Conservation (phyloP, 495 filamentous ascomycete species). For the Daldinia childiae region DNA sequence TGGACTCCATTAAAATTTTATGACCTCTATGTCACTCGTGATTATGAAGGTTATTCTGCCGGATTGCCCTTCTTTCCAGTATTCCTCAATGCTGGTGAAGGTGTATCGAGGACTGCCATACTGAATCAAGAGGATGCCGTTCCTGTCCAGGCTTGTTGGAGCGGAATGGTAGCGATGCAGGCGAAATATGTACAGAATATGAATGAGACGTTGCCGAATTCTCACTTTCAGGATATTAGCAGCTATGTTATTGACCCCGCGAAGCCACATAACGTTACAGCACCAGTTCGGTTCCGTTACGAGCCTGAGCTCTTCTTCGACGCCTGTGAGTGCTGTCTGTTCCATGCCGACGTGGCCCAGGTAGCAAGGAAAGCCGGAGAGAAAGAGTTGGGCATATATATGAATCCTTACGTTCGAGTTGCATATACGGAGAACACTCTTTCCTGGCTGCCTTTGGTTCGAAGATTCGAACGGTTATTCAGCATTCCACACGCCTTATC, state of each 20-base stretch:
- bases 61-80: conserved; percentile 80
- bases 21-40: conserved; percentile 81
- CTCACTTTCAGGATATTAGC: conserved; percentile 34
- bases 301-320: conserved; percentile 76
- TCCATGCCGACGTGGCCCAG: conserved; percentile 72
- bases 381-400: conserved; percentile 67
- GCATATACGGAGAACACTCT: conserved; percentile 67
- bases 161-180: conserved; percentile 83
- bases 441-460: conserved; percentile 63
- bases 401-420: conserved; percentile 78
- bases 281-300: conserved; percentile 71
- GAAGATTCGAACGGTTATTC: conserved; percentile 69
- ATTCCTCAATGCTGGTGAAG: conserved; percentile 69
- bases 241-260: conserved; percentile 44
- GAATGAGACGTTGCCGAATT: conserved; percentile 33
- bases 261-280: conserved; percentile 37
- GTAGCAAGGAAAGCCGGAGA: conserved; percentile 50
- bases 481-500: conserved; percentile 63
- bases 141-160: conserved; percentile 80
- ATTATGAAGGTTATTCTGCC: conserved; percentile 74
- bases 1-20: conserved; percentile 82
- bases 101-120: conserved; percentile 67
- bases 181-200: conserved; percentile 66
- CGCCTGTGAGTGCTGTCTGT: conserved; percentile 80
- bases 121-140: conserved; percentile 72